Percentiles rank a stretch among this genome's conserved stretches.
Evolutionary conservation across 1,284 basidiomycete genomes (phyloP).

Genomic region (Tausonia pullulans): DNA sequence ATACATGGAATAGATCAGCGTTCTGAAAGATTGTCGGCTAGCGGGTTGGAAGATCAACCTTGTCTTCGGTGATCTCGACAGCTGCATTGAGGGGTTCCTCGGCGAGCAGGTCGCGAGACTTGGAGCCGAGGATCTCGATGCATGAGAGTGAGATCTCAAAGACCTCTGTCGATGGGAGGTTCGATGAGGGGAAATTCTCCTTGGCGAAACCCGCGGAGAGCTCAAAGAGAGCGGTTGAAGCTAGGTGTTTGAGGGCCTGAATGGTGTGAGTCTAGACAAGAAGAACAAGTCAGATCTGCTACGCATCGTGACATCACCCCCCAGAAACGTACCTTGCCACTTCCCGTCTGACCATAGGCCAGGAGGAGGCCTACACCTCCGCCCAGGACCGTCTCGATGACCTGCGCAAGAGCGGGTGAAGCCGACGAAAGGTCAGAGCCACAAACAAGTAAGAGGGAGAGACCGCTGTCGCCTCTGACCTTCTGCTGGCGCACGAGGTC

Average conservation of each 20-base stretch:
- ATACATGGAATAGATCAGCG: background rate
- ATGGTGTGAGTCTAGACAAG: conserved; percentile 3
- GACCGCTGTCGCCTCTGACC: background rate
- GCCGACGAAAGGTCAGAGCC: background rate
- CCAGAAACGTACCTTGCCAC: background rate
- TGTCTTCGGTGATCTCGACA: background rate
- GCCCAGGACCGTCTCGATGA: background rate
- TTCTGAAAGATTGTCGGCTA: background rate
- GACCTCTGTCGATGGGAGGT: background rate
- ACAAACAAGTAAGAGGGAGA: background rate
- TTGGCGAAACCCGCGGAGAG: background rate
- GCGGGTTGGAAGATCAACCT: background rate
- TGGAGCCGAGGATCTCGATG: background rate
- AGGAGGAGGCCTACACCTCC: conserved; percentile 1
- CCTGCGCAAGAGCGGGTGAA: background rate
- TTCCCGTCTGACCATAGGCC: conserved; percentile 6
- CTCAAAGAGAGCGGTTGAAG: background rate
- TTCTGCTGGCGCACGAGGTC: background rate
- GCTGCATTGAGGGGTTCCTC: background rate
- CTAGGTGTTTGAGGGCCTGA: background rate
- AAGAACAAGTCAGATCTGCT: background rate
- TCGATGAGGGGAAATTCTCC: background rate
- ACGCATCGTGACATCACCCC: background rate
- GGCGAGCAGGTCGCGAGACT: background rate
- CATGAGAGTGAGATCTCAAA: conserved; percentile 5